A percentile compares a stretch with the other conserved stretches of the same genome.
Conservation (phyloP, 2,329 filamentous ascomycete genomes). For the Sporothrix pallida region DNA sequence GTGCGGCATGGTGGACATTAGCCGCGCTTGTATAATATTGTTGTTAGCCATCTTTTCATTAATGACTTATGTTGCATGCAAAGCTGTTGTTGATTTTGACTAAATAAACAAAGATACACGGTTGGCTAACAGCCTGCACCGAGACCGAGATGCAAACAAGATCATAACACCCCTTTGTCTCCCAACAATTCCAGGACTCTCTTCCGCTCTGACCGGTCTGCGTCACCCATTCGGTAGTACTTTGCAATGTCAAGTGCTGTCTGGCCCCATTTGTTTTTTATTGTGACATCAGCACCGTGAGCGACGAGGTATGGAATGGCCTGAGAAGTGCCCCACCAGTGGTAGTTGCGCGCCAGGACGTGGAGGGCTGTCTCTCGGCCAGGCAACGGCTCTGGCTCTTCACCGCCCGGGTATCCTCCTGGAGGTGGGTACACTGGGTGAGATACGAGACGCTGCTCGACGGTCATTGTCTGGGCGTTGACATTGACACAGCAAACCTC, state of each 20-base stretch:
- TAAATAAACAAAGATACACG: too few species aligned
- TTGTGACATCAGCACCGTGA: conserved; percentile 11
- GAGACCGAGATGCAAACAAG: too few species aligned
- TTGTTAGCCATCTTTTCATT: too few species aligned
- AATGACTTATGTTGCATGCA: too few species aligned
- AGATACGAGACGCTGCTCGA: neutral
- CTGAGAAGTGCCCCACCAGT: conserved; percentile 10
- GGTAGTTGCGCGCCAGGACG: neutral
- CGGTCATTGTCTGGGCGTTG: conserved; percentile 26
- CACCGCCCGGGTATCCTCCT: too few species aligned
- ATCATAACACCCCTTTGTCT: neutral
- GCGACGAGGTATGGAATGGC: conserved; percentile 24
- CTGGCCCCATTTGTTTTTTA: conserved; percentile 8
- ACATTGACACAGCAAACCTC: conserved; percentile 28
- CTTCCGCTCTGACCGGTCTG: neutral
- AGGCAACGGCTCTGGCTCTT: neutral
- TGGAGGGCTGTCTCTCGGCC: conserved; percentile 12
- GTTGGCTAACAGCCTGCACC: too few species aligned
- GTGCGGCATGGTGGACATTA: too few species aligned
- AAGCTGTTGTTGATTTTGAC: too few species aligned
- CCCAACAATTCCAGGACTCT: neutral
- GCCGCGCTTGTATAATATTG: too few species aligned
- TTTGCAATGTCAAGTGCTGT: conserved; percentile 12
- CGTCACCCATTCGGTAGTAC: neutral
- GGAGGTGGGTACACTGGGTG: too few species aligned